A percentile compares a stretch with the other conserved stretches of the same genome.
Evolutionary conservation across 2,329 filamentous ascomycete genomes (phyloP).

Genomic region (Calonectria pauciramosa): DNA sequence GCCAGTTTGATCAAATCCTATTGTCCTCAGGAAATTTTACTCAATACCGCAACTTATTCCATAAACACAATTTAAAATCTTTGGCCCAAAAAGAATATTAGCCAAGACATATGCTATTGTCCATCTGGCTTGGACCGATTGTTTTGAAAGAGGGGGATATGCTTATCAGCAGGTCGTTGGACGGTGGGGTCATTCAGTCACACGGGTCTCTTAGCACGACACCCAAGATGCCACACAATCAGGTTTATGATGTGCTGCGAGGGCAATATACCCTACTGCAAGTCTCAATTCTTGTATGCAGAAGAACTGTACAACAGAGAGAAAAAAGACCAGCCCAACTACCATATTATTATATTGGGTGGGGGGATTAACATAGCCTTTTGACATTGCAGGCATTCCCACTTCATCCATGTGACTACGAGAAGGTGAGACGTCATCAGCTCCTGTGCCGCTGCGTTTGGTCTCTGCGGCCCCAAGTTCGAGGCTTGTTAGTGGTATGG

Average conservation of each 20-base stretch:
- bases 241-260: neutral
- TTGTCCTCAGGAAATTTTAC: neutral
- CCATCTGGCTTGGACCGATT: neutral
- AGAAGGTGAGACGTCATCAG: neutral
- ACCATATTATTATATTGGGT: no score
- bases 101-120: neutral
- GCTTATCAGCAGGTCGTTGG: conserved; percentile 23
- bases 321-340: no score
- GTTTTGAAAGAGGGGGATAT: conserved; percentile 13
- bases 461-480: neutral
- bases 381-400: neutral
- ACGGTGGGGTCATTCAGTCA: conserved; percentile 27
- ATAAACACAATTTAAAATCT: neutral
- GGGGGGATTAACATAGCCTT: neutral
- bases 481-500: conserved; percentile 10
- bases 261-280: neutral
- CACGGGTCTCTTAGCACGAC: conserved; percentile 23
- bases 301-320: neutral
- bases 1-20: neutral
- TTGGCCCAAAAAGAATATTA: neutral
- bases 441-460: neutral
- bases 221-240: conserved; percentile 13
- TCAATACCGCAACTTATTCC: neutral
- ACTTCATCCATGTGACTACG: neutral
- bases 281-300: neutral